phyloP scores from a whole-genome alignment of 2,329 filamentous ascomycete species.

The Epichloe festucae region DNA sequence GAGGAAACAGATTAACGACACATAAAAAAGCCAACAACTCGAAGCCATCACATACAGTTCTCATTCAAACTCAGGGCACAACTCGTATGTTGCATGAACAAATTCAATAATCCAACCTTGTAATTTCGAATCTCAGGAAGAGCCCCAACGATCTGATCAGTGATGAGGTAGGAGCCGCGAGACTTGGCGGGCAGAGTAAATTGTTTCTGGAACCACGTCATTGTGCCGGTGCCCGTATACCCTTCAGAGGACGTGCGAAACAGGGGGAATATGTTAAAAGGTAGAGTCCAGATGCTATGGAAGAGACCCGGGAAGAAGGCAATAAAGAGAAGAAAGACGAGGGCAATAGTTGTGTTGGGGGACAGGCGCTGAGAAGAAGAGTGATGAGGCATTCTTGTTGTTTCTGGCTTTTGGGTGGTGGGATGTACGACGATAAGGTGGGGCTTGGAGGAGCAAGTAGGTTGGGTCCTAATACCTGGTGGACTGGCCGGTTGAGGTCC shows the following conservation, averaged over 20 bases:
- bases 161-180: slow-evolving; percentile 83
- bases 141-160: slow-evolving; percentile 54
- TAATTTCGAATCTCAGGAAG: slow-evolving; percentile 73
- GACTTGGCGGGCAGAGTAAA: slow-evolving; percentile 65
- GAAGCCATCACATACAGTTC: slow-evolving; percentile 43
- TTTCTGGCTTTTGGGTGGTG: neutral
- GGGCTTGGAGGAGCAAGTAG: neutral
- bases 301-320: slow-evolving; percentile 40
- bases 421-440: slow-evolving; percentile 4
- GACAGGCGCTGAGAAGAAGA: slow-evolving; percentile 15
- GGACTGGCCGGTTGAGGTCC: neutral
- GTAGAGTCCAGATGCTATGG: slow-evolving; percentile 37
- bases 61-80: slow-evolving; percentile 88
- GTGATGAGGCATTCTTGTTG: slow-evolving; percentile 2
- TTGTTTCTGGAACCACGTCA: slow-evolving; percentile 77
- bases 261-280: slow-evolving; percentile 27
- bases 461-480: neutral
- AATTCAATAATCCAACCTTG: slow-evolving; percentile 73
- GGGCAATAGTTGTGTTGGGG: slow-evolving; percentile 28
- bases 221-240: slow-evolving; percentile 23
- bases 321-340: slow-evolving; percentile 35
- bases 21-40: neutral
- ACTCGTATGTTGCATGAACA: slow-evolving; percentile 92
- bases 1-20: too few relatives aligned
- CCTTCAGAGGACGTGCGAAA: slow-evolving; percentile 16